Evolutionary conservation across 305 asterid genomes (phyloP).

Genomic region (Plantago coronopus): DNA sequence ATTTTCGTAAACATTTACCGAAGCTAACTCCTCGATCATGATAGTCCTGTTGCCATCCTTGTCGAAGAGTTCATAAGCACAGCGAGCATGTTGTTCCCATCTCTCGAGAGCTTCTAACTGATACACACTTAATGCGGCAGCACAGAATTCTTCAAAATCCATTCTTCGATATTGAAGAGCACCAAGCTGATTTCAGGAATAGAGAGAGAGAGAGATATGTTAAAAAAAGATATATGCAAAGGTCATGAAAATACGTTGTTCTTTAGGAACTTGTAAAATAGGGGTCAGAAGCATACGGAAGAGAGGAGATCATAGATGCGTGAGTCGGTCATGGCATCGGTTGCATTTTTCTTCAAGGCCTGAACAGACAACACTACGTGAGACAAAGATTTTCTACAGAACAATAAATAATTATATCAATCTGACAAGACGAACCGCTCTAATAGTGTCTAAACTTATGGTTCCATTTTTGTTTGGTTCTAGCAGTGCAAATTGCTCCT

Average conservation of each 20-base stretch:
- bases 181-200: conserved; percentile 37
- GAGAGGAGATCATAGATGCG: conserved; percentile 58
- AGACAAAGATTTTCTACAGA: conserved; percentile 8
- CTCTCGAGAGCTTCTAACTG: conserved; percentile 65
- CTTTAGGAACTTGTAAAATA: background rate
- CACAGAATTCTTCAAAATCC: conserved; percentile 80
- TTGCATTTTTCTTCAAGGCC: conserved; percentile 57
- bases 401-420: conserved; percentile 3
- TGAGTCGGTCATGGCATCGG: conserved; percentile 69
- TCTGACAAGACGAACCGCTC: conserved; percentile 39
- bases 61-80: conserved; percentile 70
- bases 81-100: conserved; percentile 80
- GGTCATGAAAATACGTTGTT: background rate
- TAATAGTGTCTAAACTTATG: conserved; percentile 55
- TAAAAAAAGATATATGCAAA: background rate
- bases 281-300: conserved; percentile 35
- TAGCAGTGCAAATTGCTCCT: conserved; percentile 57
- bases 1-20: conserved; percentile 33
- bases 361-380: conserved; percentile 22
- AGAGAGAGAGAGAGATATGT: background rate
- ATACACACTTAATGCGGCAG: conserved; percentile 59
- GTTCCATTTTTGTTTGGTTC: conserved; percentile 64
- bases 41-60: conserved; percentile 71
- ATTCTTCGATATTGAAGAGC: conserved; percentile 73
- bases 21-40: conserved; percentile 68